These are phyloP conservation scores for Glycyrrhiza uralensis DNA, from an alignment of 306 rosid genomes.

Conservation along the genomic window DNA sequence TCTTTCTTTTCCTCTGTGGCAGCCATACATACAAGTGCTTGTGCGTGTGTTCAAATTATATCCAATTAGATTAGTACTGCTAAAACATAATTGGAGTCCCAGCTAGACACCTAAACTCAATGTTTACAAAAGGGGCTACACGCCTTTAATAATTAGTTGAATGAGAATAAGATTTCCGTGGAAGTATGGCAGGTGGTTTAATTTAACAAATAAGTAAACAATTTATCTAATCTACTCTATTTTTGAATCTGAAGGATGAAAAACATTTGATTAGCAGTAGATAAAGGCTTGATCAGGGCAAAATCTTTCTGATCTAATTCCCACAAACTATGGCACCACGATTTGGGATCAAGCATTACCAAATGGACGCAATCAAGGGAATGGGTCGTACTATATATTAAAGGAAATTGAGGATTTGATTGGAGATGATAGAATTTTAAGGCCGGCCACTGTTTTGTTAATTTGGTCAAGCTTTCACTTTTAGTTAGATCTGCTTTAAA, in stretches of 20 bases:
- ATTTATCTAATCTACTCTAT: background rate
- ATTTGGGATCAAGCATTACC: slow-evolving; percentile 6
- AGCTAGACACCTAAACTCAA: background rate
- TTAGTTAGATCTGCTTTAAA: slow-evolving; percentile 15
- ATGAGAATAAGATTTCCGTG: background rate
- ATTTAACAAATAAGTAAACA: background rate
- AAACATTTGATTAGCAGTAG: background rate
- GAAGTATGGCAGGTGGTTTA: background rate
- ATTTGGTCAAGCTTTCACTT: slow-evolving; percentile 19
- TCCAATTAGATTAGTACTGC: background rate
- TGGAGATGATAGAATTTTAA: background rate
- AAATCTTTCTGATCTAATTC: background rate
- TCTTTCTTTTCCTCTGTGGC: background rate
- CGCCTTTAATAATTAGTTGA: background rate
- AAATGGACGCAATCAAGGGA: slow-evolving; percentile 29
- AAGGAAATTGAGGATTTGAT: background rate
- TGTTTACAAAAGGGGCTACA: background rate
- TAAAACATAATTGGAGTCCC: background rate
- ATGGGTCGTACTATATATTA: background rate
- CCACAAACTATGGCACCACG: background rate
- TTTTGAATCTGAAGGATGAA: background rate
- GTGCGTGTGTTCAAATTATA: background rate
- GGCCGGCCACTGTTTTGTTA: background rate
- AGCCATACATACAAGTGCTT: background rate
- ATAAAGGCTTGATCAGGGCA: too few species aligned